Conservation (phyloP, 1,284 basidiomycete genomes). For the Pascua sp. region DNA sequence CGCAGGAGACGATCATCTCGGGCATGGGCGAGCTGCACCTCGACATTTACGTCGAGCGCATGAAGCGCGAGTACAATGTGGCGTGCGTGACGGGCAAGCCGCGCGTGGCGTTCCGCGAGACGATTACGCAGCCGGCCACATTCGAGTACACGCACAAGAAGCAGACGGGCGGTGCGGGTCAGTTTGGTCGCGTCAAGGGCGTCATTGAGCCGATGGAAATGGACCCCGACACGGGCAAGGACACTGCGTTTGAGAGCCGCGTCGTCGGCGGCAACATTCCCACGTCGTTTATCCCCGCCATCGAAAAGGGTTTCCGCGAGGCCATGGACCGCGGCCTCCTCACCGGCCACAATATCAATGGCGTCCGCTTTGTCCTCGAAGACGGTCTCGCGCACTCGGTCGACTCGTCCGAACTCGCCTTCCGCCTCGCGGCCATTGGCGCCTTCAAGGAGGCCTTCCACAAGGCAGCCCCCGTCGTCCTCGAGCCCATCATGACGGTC, state of each 20-base stretch:
- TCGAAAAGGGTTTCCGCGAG: constrained; percentile 97
- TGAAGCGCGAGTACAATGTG: constrained; percentile 96
- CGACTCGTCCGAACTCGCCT: constrained; percentile 95
- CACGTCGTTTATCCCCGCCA: constrained; percentile 84
- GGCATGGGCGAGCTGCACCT: constrained; percentile 99
- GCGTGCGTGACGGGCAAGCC: constrained; percentile 93
- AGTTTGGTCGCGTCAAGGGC: constrained; percentile 91
- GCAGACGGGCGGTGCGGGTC: constrained; percentile 95
- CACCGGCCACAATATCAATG: constrained; percentile 83
- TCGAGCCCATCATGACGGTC: constrained; percentile 98
- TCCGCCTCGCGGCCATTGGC: constrained; percentile 82
- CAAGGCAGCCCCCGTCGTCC: constrained; percentile 72
- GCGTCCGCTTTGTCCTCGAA: constrained; percentile 81
- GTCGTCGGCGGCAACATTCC: constrained; percentile 94
- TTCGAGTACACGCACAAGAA: constrained; percentile 98
- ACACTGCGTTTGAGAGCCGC: constrained; percentile 79
- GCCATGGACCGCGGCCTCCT: constrained; percentile 88
- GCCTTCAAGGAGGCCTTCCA: constrained; percentile 90
- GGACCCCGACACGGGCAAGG: constrained; percentile 75
- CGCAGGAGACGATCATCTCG: constrained; percentile 99
- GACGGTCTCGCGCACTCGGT: constrained; percentile 93
- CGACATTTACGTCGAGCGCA: constrained; percentile 98
- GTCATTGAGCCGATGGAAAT: constrained; percentile 87
- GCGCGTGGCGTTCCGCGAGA: constrained; percentile 94
- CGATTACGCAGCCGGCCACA: constrained; percentile 73